Percentiles rank a stretch among this genome's conserved stretches.
Evolutionary conservation across 768 basidiomycete species (phyloP).

Genomic region (Kwoniella sp.): DNA sequence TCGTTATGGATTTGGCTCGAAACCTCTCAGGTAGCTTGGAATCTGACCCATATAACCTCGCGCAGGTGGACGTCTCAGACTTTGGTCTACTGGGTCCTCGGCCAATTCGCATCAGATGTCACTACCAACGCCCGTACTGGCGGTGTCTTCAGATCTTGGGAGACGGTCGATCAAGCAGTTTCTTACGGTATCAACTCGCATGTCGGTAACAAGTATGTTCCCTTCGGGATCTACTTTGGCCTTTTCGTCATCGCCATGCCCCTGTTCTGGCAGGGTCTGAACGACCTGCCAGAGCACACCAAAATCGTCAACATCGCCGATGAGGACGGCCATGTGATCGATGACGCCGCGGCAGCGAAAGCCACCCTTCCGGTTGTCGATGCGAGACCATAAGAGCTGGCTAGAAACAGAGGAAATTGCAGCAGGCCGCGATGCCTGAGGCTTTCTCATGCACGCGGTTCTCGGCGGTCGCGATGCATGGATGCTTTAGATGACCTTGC

Average conservation of each 20-base stretch:
- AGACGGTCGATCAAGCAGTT: constrained; percentile 38
- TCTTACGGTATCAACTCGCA: constrained; percentile 36
- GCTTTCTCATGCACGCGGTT: too few relatives aligned
- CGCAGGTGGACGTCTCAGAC: constrained; percentile 1
- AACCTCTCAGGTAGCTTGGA: too few relatives aligned
- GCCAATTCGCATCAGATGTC: constrained; percentile 35
- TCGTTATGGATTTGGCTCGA: too few relatives aligned
- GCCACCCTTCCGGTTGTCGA: neutral
- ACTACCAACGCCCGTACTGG: constrained; percentile 30
- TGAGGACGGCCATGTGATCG: constrained; percentile 9
- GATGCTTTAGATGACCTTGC: too few relatives aligned
- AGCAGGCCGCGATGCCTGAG: too few relatives aligned
- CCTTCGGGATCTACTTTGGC: constrained; percentile 12
- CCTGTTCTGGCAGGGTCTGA: constrained; percentile 1
- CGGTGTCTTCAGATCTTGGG: constrained; percentile 39
- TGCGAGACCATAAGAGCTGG: neutral
- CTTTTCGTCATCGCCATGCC: constrained; percentile 8
- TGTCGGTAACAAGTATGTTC: constrained; percentile 16
- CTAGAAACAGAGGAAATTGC: neutral
- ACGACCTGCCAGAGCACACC: constrained; percentile 4
- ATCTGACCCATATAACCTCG: too few relatives aligned
- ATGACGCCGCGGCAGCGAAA: neutral
- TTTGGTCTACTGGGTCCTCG: constrained; percentile 39
- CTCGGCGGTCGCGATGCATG: too few relatives aligned
- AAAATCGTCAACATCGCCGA: neutral